phyloP scores from a whole-genome alignment of 495 filamentous ascomycete genomes.

The Penicillium tannophilum region DNA sequence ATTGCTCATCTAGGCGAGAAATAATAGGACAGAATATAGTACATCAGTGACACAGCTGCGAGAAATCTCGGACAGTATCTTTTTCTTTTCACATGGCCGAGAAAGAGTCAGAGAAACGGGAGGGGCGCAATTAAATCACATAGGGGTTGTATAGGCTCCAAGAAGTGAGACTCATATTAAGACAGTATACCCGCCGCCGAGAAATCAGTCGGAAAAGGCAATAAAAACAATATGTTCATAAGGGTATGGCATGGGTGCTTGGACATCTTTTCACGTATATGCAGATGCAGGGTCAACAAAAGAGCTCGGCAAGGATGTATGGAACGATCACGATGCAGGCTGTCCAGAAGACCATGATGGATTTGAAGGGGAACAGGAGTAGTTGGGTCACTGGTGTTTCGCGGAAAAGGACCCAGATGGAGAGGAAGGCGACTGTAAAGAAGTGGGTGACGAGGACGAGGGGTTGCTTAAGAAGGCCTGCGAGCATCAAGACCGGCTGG shows the following conservation, averaged over 20 bases:
- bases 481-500: constrained; percentile 80
- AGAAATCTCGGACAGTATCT: background rate
- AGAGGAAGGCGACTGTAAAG: constrained; percentile 86
- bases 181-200: constrained; percentile 4
- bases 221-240: constrained; percentile 10
- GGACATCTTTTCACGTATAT: background rate
- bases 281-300: constrained; percentile 1
- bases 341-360: constrained; percentile 75
- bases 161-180: constrained; percentile 11
- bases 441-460: constrained; percentile 87
- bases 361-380: constrained; percentile 61
- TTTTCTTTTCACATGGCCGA: background rate
- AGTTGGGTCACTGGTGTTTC: constrained; percentile 59
- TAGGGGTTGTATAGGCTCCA: constrained; percentile 7
- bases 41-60: constrained; percentile 11
- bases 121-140: constrained; percentile 20
- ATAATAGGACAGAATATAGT: constrained; percentile 18
- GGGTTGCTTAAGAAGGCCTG: constrained; percentile 78
- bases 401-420: constrained; percentile 75
- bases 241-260: background rate
- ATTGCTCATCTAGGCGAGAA: constrained; percentile 15
- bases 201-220: constrained; percentile 12
- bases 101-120: background rate
- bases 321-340: constrained; percentile 89
- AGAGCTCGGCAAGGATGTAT: constrained; percentile 58